These are phyloP conservation scores for Epichloe sibirici DNA, from an alignment of 2,329 filamentous ascomycete genomes.

Conservation along the genomic window DNA sequence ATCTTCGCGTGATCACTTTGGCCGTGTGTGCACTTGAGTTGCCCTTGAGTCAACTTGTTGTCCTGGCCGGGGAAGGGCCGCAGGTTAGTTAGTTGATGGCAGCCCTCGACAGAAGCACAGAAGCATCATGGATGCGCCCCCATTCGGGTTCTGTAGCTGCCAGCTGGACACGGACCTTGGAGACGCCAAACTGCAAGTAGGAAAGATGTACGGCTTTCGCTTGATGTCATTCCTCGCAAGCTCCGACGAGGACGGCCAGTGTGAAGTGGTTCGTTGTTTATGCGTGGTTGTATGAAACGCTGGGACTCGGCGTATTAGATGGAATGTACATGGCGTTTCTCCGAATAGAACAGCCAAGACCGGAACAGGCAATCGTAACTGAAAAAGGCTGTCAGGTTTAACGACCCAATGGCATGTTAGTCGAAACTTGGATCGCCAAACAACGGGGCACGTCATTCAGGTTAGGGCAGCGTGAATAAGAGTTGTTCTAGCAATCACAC, in stretches of 20 bases:
- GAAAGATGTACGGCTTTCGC: too few species aligned
- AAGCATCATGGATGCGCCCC: not conserved
- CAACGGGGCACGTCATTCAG: too few species aligned
- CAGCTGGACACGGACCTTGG: too few species aligned
- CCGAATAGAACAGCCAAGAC: not conserved
- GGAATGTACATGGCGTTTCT: not conserved
- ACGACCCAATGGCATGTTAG: too few species aligned
- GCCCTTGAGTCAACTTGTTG: not conserved
- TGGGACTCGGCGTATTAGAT: not conserved
- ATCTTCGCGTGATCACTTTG: too few species aligned
- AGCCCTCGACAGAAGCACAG: not conserved
- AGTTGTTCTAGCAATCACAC: not conserved
- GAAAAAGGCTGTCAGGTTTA: too few species aligned
- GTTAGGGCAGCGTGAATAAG: too few species aligned
- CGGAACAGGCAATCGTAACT: not conserved
- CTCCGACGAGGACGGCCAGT: not conserved
- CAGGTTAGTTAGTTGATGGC: not conserved
- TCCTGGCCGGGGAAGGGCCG: not conserved
- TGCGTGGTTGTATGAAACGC: too few species aligned
- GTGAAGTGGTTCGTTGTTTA: not conserved
- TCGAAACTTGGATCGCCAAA: too few species aligned
- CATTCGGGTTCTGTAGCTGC: too few species aligned
- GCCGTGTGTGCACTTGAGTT: not conserved
- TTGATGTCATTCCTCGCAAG: not conserved
- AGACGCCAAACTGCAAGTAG: too few species aligned